Evolutionary conservation across 208 protist species (phyloP), one percentile per base, ranked within the genome.

Genomic region (Leishmania arabica): DNA sequence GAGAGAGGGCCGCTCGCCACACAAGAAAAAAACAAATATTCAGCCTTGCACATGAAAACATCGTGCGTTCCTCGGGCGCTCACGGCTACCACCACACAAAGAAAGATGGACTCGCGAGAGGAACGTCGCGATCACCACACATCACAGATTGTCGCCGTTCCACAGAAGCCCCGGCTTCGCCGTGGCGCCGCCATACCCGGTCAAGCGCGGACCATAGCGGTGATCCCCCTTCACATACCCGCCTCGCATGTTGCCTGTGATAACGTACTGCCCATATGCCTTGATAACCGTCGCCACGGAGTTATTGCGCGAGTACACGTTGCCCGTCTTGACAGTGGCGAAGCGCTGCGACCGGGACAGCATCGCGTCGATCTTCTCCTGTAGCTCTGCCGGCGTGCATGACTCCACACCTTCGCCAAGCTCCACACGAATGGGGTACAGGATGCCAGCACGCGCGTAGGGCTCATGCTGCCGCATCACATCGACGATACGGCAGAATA

Each of bases 161-260:
- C 94, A 97, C 56, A 81, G 73, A n/a, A 97, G 82, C 4, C 94
- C 94, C 0, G 94, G 94, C 73, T 95, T 96, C 21, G 89, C 88
- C 42, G 91, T 96, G n/a, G 94, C 94, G 11, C 92, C 92, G n/a
- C 88, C 86, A 54, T 95, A 95, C 53, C 94, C 94, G 2, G 92
- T 97, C 34, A 97, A 82, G 13, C 92, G 91, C 17, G 92, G 94
- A 1, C 94, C 94, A 70, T 92, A 97, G 56, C 92, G 90, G 78
- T 95, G 90, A 68, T 97, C 94, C 3, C 89, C 90, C 78, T 97
- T 97, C 31, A 96, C 86, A 69, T 96, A 96, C 6, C 94, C 94
- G 27, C 92, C 94, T n/a, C 91, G 88, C 92, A 96, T 96, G 80
- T 92, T 96, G 1, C 94, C 94, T 1, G 94, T 97, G 34, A 97